phyloP scores from a whole-genome alignment of 2,329 filamentous ascomycete genomes.

The Rhinocladiella mackenziei region DNA sequence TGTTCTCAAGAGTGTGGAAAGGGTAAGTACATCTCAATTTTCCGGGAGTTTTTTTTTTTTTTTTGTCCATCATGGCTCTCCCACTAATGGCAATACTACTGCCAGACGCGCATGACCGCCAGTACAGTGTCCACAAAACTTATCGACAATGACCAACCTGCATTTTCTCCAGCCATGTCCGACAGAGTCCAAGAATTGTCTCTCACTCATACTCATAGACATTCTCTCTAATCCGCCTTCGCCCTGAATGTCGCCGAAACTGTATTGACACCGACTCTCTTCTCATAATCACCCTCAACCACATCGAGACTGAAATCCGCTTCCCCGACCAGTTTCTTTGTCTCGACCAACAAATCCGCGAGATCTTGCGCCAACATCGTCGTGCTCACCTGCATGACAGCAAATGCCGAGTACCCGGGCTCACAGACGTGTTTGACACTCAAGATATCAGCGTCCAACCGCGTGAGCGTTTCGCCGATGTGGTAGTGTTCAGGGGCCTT shows the following conservation, averaged over 20 bases:
- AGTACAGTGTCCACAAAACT: no score
- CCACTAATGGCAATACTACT: no score
- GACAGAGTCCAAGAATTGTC: no score
- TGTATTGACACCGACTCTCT: conserved; percentile 6
- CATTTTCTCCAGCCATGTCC: no score
- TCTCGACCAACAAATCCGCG: conserved; percentile 55
- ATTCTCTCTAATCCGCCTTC: conserved; percentile 15
- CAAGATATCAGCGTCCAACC: conserved; percentile 58
- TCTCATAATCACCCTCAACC: conserved; percentile 18
- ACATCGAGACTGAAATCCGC: conserved; percentile 66
- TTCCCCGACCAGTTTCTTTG: conserved; percentile 67
- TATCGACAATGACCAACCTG: no score
- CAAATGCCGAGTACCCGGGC: conserved; percentile 70
- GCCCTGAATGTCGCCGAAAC: conserved; percentile 2
- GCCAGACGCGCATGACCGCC: no score
- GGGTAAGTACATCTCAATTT: no score
- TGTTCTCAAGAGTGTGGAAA: no score
- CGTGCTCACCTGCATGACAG: conserved; percentile 68
- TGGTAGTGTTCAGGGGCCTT: conserved; percentile 59
- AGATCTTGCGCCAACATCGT: conserved; percentile 67
- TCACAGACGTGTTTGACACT: conserved; percentile 63
- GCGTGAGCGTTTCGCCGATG: conserved; percentile 56
- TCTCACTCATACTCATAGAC: no score
- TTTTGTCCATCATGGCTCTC: no score
- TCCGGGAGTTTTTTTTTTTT: no score